Base-by-base conservation (phyloP, 352 stramenopile species). In the Phytopythium montanum region DNA sequence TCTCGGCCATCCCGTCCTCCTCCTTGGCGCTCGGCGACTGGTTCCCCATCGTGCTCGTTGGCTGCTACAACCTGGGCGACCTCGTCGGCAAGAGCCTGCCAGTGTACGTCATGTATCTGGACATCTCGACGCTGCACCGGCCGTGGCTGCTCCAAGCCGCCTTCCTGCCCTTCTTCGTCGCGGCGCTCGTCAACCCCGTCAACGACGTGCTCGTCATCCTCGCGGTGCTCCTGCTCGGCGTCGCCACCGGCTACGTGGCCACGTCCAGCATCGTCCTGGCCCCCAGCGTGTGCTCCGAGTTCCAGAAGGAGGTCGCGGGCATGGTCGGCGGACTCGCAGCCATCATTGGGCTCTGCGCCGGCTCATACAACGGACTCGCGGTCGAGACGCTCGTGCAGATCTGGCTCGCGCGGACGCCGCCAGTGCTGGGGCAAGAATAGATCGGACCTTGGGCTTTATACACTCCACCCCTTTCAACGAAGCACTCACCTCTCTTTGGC, bases 51-150 rank as follows among this genome's bases (percentile, higher is more conserved):
- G 69, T 94, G 0, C 61, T 92, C 18, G 83, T 91, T 16, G 81
- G 80, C 2, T 85, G 78, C 68, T 94, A 81, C 62, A 94, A 87
- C 54, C 39, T 90, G 13, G 84, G 81, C 33, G 84, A 94, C 55
- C 70, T 92, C 25, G 53, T 94, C 2, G 84, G 84, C n/a, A 94
- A 94, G 67, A 92, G 81, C 59, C 56, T 92, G 31, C 81, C 82
- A 5, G 60, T 90, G 53, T 84, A 87, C 60, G 59, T 70, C 49
- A 86, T 90, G 73, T 85, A 88, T 59, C 81, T 94, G 44, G 77
- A 87, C 42, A 59, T 88, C 31, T 66, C 69, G 29, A 90, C 76
- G 49, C 67, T 94, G 33, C 82, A 94, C 51, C 71, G 78, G 31
- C 76, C 80, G 38, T 88, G 84, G 76, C 58, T 72, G 26, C 60